Conservation (phyloP, 2,329 filamentous ascomycete species). For the Aspergillus thermomutatus region DNA sequence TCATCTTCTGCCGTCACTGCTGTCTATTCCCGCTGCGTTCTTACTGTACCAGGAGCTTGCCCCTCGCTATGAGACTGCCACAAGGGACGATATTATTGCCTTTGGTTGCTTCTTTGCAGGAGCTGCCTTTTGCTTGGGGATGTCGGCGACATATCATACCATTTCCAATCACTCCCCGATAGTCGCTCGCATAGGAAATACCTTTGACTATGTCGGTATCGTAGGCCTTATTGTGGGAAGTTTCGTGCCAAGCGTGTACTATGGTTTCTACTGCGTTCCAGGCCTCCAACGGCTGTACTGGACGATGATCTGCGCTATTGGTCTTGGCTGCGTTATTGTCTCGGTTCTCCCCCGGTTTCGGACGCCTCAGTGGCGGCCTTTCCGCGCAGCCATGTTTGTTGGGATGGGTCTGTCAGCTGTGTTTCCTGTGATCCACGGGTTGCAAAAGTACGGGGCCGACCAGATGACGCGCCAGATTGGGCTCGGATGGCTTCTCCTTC, state of each 20-base stretch:
- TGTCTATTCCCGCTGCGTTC: slow-evolving; percentile 52
- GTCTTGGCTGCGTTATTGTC: slow-evolving; percentile 69
- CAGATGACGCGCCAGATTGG: slow-evolving; percentile 71
- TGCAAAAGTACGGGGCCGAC: slow-evolving; percentile 63
- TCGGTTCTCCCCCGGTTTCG: slow-evolving; percentile 81
- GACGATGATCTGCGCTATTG: slow-evolving; percentile 73
- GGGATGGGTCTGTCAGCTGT: slow-evolving; percentile 79
- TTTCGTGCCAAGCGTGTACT: slow-evolving; percentile 84
- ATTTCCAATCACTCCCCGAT: slow-evolving; percentile 77
- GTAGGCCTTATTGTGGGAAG: slow-evolving; percentile 87
- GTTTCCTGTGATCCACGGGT: slow-evolving; percentile 76
- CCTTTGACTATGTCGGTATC: slow-evolving; percentile 92
- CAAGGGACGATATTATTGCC: slow-evolving; percentile 61
- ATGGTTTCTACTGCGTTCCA: slow-evolving; percentile 73
- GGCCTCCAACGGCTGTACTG: slow-evolving; percentile 68
- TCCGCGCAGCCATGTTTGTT: slow-evolving; percentile 86
- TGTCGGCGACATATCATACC: slow-evolving; percentile 82
- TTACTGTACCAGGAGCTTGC: slow-evolving; percentile 57
- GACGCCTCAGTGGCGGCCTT: slow-evolving; percentile 76
- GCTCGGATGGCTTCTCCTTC: slow-evolving; percentile 72
- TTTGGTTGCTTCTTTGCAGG: slow-evolving; percentile 78
- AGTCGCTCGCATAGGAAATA: slow-evolving; percentile 82
- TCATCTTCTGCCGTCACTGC: slow-evolving; percentile 64
- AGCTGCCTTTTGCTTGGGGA: slow-evolving; percentile 68
- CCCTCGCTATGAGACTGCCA: slow-evolving; percentile 64